Conservation (phyloP, 805 yeast genomes). For the Kluyveromyces dobzhanskii region DNA sequence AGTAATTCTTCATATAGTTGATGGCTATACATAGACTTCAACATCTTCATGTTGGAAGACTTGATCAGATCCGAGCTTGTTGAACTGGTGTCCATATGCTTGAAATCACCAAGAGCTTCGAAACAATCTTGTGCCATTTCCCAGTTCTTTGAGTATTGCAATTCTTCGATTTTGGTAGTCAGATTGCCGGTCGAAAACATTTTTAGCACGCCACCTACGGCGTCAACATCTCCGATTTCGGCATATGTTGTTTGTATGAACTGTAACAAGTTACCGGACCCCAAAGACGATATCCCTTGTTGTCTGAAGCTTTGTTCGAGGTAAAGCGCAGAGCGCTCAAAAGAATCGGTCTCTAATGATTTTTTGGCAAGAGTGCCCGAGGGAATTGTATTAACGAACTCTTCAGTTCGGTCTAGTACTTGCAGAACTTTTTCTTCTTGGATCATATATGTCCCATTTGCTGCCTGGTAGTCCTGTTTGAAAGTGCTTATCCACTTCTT, state of each 20-base stretch:
- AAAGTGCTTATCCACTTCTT: conserved; percentile 59
- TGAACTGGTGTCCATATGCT: conserved; percentile 25
- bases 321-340: conserved; percentile 79
- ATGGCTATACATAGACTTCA: conserved; percentile 67
- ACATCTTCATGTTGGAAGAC: conserved; percentile 40
- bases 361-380: conserved; percentile 64
- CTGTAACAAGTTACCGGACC: conserved; percentile 33
- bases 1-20: conserved; percentile 65
- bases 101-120: conserved; percentile 46
- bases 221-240: conserved; percentile 80
- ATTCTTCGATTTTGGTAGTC: conserved; percentile 68
- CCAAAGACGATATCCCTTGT: conserved; percentile 18
- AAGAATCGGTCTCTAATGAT: conserved; percentile 76
- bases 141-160: conserved; percentile 85
- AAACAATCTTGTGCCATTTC: conserved; percentile 79
- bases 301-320: conserved; percentile 65
- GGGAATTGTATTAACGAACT: conserved; percentile 50
- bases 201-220: conserved; percentile 77
- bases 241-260: conserved; percentile 73
- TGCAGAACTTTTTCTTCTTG: conserved; percentile 16
- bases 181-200: conserved; percentile 60
- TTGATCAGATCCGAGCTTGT: conserved; percentile 15
- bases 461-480: conserved; percentile 27
- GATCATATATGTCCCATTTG: conserved; percentile 21
- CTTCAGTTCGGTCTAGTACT: conserved; percentile 32